Conservation (phyloP, 257 asterid species). For the Gentiana macrophylla region DNA sequence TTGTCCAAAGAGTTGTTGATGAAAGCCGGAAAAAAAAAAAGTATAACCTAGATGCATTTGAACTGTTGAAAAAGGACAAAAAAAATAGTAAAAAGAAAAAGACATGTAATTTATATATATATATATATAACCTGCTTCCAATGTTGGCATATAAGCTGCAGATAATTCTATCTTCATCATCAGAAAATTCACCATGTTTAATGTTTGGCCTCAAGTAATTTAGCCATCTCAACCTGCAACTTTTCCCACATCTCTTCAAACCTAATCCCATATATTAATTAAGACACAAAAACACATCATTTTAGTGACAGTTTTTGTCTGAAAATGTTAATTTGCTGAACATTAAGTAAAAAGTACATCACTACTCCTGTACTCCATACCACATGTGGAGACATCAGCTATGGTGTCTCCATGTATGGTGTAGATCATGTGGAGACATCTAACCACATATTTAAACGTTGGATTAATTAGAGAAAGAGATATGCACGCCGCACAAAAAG, state of each 20-base stretch:
- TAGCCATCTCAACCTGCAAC: slow-evolving; percentile 91
- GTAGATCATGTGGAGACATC: no score
- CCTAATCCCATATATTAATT: slow-evolving; percentile 26
- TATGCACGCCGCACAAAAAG: neutral
- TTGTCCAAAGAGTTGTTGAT: neutral
- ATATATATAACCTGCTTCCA: slow-evolving; percentile 63
- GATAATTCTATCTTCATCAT: slow-evolving; percentile 70
- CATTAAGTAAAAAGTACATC: no score
- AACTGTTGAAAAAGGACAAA: no score
- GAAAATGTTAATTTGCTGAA: no score
- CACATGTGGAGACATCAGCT: neutral
- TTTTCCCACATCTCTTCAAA: slow-evolving; percentile 79
- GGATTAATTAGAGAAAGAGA: no score
- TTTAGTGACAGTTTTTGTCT: no score
- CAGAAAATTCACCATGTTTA: slow-evolving; percentile 81
- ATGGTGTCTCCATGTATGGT: no score
- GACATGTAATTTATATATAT: no score
- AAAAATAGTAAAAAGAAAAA: no score
- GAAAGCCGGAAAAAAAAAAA: neutral
- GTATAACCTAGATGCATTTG: neutral
- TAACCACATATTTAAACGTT: no score
- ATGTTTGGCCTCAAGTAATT: slow-evolving; percentile 82
- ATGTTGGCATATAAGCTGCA: slow-evolving; percentile 67
- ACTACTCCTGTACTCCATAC: neutral
- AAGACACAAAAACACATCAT: no score